These are phyloP conservation scores for Ocimum tenuiflorum DNA, from an alignment of 257 asterid genomes.

Conservation along the genomic window DNA sequence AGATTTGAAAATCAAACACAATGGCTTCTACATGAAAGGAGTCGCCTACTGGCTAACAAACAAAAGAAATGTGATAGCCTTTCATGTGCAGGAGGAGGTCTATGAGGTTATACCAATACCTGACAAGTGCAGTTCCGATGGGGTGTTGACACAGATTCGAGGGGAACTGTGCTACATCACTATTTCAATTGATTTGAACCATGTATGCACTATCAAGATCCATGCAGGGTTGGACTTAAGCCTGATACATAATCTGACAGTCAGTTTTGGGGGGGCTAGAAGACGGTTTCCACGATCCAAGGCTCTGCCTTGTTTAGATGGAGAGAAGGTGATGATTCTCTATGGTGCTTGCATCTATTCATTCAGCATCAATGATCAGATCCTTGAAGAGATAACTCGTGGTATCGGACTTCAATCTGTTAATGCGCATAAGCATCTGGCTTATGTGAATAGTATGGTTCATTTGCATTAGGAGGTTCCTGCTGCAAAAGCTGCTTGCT, in stretches of 20 bases:
- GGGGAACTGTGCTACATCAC: slow-evolving; percentile 41
- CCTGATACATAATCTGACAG: slow-evolving; percentile 11
- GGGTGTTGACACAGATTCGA: slow-evolving; percentile 27
- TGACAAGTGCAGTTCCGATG: not conserved
- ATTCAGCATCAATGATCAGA: slow-evolving; percentile 17
- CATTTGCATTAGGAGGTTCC: slow-evolving; percentile 5
- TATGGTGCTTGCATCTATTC: slow-evolving; percentile 6
- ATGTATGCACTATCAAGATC: slow-evolving; percentile 21
- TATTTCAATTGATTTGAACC: not conserved
- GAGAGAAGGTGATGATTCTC: slow-evolving; percentile 30
- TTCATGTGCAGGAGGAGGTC: slow-evolving; percentile 18
- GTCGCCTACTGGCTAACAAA: slow-evolving; percentile 38
- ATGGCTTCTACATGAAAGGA: slow-evolving; percentile 35
- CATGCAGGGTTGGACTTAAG: slow-evolving; percentile 30
- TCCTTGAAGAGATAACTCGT: not conserved
- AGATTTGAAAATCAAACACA: not conserved
- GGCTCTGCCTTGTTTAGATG: slow-evolving; percentile 30
- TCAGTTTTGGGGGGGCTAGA: not conserved
- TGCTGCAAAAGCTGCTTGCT: not conserved
- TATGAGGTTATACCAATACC: slow-evolving; percentile 28
- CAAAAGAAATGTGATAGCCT: slow-evolving; percentile 27
- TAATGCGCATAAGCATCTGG: slow-evolving; percentile 13
- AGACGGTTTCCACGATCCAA: not conserved
- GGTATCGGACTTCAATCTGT: not conserved
- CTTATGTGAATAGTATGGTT: slow-evolving; percentile 45